Evolutionary conservation across 2,329 filamentous ascomycete genomes (phyloP).

Genomic region (Myriosclerotinia curreyana): DNA sequence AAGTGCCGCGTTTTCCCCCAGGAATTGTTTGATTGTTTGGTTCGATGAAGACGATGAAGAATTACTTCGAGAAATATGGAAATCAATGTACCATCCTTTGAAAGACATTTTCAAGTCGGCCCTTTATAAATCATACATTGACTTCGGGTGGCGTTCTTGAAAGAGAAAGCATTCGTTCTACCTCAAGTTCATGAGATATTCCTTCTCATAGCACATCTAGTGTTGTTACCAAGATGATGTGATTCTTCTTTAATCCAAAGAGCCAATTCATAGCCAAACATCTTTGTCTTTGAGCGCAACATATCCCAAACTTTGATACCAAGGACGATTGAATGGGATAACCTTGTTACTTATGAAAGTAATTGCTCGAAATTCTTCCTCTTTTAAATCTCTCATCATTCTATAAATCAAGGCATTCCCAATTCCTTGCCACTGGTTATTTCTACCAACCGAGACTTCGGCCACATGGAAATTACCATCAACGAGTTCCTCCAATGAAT

Average conservation of each 20-base stretch:
- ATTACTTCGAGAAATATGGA: conserved; percentile 6
- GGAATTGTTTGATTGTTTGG: conserved; percentile 8
- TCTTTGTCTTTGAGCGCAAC: conserved; percentile 31
- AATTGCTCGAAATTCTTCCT: conserved; percentile 33
- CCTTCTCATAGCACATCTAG: conserved; percentile 18
- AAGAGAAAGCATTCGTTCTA: not conserved
- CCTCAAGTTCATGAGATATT: not conserved
- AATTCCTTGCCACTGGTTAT: conserved; percentile 36
- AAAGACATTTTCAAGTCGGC: not conserved
- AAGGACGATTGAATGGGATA: conserved; percentile 37
- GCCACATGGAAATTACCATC: conserved; percentile 37
- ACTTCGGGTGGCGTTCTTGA: not conserved
- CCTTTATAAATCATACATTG: not conserved
- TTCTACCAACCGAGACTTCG: conserved; percentile 35
- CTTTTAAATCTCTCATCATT: conserved; percentile 33
- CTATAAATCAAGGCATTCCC: conserved; percentile 35
- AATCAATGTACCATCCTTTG: conserved; percentile 9
- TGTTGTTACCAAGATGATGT: not conserved
- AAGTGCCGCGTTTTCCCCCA: conserved; percentile 1
- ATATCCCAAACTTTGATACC: conserved; percentile 37
- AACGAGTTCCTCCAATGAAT: conserved; percentile 34
- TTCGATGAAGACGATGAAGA: not conserved
- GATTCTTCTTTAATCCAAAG: conserved; percentile 7
- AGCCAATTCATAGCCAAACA: conserved; percentile 18
- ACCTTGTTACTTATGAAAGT: conserved; percentile 36